Base-by-base conservation (phyloP, 1,139 yeast genomes). In the Pichia sp. region DNA sequence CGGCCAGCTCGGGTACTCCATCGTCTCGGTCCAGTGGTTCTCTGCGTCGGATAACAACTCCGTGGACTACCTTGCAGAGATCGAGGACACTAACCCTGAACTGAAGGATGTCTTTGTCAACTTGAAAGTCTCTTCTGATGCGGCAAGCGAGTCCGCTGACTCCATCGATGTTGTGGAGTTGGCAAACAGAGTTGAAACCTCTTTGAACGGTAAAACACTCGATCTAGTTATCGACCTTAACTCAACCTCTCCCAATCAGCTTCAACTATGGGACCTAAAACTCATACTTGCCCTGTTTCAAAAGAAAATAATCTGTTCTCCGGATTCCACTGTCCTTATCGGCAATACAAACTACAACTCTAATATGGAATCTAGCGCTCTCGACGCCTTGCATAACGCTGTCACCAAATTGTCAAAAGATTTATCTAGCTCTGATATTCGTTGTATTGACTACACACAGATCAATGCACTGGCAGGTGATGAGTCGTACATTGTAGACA, bases 81-180 rank as follows among this genome's bases (percentile, higher is more conserved):
- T 42, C 5, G 3, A 19, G 1, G 36, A 28, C 18, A 35, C 42
- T 4, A 45, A 45, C 30, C 49, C 49, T 3, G 49, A 45, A 30
- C 14, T 43, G 2, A 30, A 18, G 11, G 21, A 10, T 19, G 7
- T 4, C 24, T 28, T 14, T 10, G 28, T 18, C 4, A 20, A 19
- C 5, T 17, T 40, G 3, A 23, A 28, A 12, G 30, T 21, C 14
- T 18, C 26, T 3, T 7, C 35, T 2, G 26, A 33, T 15, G 19
- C 35, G 3, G 35, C 12, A 2, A 26, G 8, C 5, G 17, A n/a
- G 9, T 9, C 7, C n/a, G n/a, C n/a, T n/a, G 28, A 33, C 28
- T 23, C 11, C n/a, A 14, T 33, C n/a, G 25, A 10, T 14, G 19
- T 14, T 19, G n/a, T 25, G 12, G 23, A 25, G 11, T n/a, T n/a